These are phyloP conservation scores for Pichia sp. DNA, from an alignment of 1,139 yeast genomes.

Conservation along the genomic window DNA sequence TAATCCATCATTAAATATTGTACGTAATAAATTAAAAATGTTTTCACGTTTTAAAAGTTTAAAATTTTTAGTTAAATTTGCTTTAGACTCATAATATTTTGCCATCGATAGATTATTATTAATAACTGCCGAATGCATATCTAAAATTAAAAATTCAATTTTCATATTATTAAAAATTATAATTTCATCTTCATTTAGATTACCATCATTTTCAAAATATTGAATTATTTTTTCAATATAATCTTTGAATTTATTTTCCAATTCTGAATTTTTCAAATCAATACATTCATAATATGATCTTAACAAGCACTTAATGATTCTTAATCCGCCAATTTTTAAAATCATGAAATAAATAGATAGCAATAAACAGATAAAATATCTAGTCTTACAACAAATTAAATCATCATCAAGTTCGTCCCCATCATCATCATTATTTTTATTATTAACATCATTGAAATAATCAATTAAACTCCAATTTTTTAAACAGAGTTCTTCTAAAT, in stretches of 20 bases:
- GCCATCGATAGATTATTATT: constrained; percentile 26
- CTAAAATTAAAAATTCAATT: constrained; percentile 20
- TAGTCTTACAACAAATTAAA: not conserved
- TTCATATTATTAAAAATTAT: constrained; percentile 9
- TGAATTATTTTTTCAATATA: constrained; percentile 6
- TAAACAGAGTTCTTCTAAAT: constrained; percentile 22
- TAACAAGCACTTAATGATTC: constrained; percentile 19
- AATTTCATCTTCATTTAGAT: not conserved
- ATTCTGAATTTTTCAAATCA: constrained; percentile 15
- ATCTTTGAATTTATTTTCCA: constrained; percentile 17
- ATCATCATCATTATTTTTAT: not conserved
- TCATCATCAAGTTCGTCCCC: not conserved
- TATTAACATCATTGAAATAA: constrained; percentile 3
- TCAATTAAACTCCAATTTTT: constrained; percentile 30
- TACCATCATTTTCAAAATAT: not conserved
- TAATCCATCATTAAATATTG: constrained; percentile 24
- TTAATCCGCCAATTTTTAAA: constrained; percentile 15
- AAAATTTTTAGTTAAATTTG: constrained; percentile 13
- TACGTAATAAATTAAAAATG: constrained; percentile 20
- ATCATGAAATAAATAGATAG: constrained; percentile 25
- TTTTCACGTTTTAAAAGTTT: constrained; percentile 1
- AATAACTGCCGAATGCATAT: constrained; percentile 23
- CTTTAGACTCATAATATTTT: constrained; percentile 25
- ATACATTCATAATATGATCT: constrained; percentile 13
- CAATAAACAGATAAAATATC: constrained; percentile 24